phyloP scores from a whole-genome alignment of 176 grass and related monocot genomes.

The Ensete ventricosum region DNA sequence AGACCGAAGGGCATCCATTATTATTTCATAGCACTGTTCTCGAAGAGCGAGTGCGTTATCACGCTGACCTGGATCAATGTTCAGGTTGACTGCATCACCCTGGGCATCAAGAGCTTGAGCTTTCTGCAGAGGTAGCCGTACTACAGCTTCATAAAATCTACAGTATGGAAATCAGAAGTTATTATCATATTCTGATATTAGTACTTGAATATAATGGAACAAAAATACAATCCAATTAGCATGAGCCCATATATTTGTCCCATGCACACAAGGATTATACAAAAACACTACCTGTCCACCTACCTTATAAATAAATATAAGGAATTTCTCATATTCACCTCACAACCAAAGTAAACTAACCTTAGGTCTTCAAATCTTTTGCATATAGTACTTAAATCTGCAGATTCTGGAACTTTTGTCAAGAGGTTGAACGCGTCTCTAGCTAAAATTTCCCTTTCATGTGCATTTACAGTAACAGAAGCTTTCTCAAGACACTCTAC shows the following conservation, averaged over 20 bases:
- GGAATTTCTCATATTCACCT: not conserved
- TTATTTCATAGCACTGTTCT: constrained; percentile 81
- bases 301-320: not conserved
- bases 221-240: not conserved
- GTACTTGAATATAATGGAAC: not conserved
- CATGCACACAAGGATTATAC: constrained; percentile 2
- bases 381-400: constrained; percentile 79
- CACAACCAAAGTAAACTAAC: constrained; percentile 24
- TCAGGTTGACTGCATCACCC: constrained; percentile 37
- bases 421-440: constrained; percentile 87
- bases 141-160: constrained; percentile 91
- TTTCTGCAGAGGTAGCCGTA: constrained; percentile 78
- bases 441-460: constrained; percentile 68
- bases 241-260: not conserved
- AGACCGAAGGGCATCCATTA: constrained; percentile 67
- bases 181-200: constrained; percentile 23
- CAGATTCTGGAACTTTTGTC: constrained; percentile 71
- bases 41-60: constrained; percentile 39
- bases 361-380: constrained; percentile 96
- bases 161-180: constrained; percentile 1
- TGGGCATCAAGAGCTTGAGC: constrained; percentile 72
- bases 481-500: constrained; percentile 91
- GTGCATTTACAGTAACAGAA: constrained; percentile 41
- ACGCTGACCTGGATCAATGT: constrained; percentile 46
- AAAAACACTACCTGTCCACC: not conserved